phyloP scores from a whole-genome alignment of 2,329 filamentous ascomycete genomes.

The Alternaria triticina region DNA sequence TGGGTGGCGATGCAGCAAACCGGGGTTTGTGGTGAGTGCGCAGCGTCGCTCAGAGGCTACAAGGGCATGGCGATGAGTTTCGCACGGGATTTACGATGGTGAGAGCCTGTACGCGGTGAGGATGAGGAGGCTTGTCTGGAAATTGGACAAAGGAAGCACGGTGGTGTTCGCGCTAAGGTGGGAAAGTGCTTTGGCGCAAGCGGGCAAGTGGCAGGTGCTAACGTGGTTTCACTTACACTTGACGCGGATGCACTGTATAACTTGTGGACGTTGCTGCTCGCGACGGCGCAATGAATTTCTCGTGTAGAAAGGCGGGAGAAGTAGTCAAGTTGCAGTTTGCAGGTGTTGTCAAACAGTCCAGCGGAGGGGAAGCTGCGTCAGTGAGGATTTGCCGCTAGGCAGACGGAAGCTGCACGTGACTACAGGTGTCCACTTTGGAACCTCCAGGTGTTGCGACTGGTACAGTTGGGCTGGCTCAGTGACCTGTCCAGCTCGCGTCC shows the following conservation, averaged over 20 bases:
- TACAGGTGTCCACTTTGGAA: slow-evolving; percentile 30
- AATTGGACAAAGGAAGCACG: slow-evolving; percentile 21
- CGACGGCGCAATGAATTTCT: neutral
- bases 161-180: slow-evolving; percentile 17
- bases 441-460: slow-evolving; percentile 32
- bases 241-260: neutral
- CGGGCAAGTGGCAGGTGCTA: slow-evolving; percentile 7
- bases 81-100: neutral
- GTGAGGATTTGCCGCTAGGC: slow-evolving; percentile 20
- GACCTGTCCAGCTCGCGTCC: neutral
- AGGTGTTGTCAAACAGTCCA: neutral
- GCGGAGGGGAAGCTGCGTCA: slow-evolving; percentile 15
- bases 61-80: slow-evolving; percentile 12
- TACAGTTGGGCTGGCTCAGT: slow-evolving; percentile 11
- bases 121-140: slow-evolving; percentile 10
- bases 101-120: neutral
- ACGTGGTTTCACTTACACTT: neutral
- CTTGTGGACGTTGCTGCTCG: neutral
- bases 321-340: neutral
- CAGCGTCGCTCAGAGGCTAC: slow-evolving; percentile 2
- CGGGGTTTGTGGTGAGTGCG: slow-evolving; percentile 2
- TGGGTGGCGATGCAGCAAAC: slow-evolving; percentile 14
- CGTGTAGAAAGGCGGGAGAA: neutral
- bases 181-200: slow-evolving; percentile 11
- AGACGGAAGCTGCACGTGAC: slow-evolving; percentile 25